Evolutionary conservation across 768 basidiomycete genomes (phyloP).

Genomic region (Podaxis mareebaensis): DNA sequence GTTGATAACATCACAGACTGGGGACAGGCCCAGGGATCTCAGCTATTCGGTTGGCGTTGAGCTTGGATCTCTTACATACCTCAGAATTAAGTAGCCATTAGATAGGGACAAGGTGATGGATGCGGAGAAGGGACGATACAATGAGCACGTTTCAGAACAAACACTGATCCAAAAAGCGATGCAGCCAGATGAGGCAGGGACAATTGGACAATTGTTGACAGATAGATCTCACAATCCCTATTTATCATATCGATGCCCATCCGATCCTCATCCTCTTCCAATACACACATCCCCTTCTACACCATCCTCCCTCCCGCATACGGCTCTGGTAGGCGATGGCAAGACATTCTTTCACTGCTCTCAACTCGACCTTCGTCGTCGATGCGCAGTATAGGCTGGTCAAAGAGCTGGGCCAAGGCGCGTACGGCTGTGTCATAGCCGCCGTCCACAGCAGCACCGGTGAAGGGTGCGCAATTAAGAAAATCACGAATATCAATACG

Average conservation of each 20-base stretch:
- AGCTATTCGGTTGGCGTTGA: background rate
- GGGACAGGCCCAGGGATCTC: too few species aligned
- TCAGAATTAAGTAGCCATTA: background rate
- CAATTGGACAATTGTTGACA: conserved; percentile 4
- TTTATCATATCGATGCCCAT: conserved; percentile 18
- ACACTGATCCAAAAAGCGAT: background rate
- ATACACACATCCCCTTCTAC: conserved; percentile 3
- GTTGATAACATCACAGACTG: too few species aligned
- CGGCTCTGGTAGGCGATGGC: conserved; percentile 44
- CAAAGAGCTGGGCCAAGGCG: conserved; percentile 96
- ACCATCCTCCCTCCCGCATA: background rate
- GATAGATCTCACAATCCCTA: conserved; percentile 15
- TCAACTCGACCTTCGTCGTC: conserved; percentile 86
- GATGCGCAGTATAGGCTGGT: conserved; percentile 91
- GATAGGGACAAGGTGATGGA: background rate
- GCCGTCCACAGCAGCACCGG: conserved; percentile 82
- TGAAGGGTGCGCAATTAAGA: conserved; percentile 94
- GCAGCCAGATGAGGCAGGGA: conserved; percentile 3
- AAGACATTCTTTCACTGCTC: conserved; percentile 76
- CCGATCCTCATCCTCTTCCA: conserved; percentile 13
- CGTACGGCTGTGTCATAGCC: conserved; percentile 89
- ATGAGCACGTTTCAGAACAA: background rate
- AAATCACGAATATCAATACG: conserved; percentile 92
- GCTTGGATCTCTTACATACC: background rate
- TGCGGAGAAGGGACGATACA: background rate